Evolutionary conservation across 352 stramenopile species (phyloP), one percentile per base, ranked within the genome.

Genomic region (Pythium chondricola): DNA sequence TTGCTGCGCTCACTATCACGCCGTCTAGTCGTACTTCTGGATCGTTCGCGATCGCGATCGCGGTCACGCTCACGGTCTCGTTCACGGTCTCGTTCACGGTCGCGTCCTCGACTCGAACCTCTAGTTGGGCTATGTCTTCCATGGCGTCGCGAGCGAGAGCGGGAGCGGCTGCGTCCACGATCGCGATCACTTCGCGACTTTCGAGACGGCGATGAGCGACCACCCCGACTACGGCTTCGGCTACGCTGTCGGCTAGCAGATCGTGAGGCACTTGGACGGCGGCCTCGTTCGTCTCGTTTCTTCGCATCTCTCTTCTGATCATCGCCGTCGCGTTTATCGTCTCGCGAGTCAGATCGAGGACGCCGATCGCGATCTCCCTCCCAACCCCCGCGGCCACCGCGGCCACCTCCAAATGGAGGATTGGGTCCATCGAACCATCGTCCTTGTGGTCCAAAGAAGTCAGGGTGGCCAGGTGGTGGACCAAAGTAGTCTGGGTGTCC

Each of bases 401-500:
- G 63, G 20, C 67, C 65, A 17, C 67, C 60, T 17, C 55, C 65
- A 54, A 85, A 87, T 22, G 69, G 70, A 6, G 68, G 71, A 32
- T 62, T 68, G 6, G 60, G 65, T 0, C 79, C 79, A 49, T 88
- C 76, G 42, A 88, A 90, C 79, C 75, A 90, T 2, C 68, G 75
- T 25, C 66, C 65, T 4, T 74, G 75, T 26, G 74, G 75, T 8
- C 75, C 79, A 52, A 85, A 88, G 69, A 85, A 90, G 52, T 90
- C 78, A 13, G 78, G 78, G 24, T 87, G 76, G 22, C 76, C 79
- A 24, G 74, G 76, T 13, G 76, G 79, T 11, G 74, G 79, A 1
- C 73, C 79, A 27, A 88, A 90, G 52, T 88, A 88, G 32, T 88
- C 79, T 26, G 74, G 77, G 16, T 75, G 71, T 22, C 58, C 58